These are phyloP conservation scores for Stentor roeselii DNA, from an alignment of 73 alveolate genomes.

Conservation along the genomic window DNA sequence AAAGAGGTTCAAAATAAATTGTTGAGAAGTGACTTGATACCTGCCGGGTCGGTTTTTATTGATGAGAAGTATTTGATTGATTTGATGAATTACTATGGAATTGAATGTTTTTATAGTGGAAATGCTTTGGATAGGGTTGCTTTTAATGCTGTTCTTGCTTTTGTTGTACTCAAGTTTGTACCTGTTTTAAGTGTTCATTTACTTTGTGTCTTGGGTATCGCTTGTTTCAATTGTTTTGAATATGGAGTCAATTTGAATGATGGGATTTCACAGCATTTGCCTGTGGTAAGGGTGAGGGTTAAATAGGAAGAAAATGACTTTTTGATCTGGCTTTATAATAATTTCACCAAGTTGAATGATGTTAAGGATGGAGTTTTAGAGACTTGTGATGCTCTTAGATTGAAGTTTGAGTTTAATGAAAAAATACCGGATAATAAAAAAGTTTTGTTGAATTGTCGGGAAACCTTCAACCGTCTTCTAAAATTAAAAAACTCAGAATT, in stretches of 20 bases:
- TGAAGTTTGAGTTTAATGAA: neutral
- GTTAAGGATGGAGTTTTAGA: too few relatives aligned
- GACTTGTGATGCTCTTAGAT: too few relatives aligned
- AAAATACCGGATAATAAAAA: neutral
- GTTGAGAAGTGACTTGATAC: neutral
- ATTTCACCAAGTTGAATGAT: too few relatives aligned
- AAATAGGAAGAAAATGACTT: neutral
- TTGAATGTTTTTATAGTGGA: neutral
- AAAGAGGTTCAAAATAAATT: too few relatives aligned
- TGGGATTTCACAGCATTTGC: neutral
- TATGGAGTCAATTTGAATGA: too few relatives aligned
- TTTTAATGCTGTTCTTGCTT: neutral
- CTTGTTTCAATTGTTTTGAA: too few relatives aligned
- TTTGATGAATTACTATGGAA: neutral
- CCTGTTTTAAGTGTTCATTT: too few relatives aligned
- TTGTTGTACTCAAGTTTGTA: too few relatives aligned
- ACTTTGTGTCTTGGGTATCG: neutral
- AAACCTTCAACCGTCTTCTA: neutral
- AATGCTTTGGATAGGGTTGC: neutral
- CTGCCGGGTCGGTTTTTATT: neutral
- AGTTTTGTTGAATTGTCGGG: neutral
- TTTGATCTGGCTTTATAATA: neutral
- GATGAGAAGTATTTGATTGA: neutral
- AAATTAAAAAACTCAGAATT: neutral
- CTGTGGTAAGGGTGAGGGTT: neutral